phyloP scores from a whole-genome alignment of 192 early-diverging fungal genomes.

The Podila horticola region DNA sequence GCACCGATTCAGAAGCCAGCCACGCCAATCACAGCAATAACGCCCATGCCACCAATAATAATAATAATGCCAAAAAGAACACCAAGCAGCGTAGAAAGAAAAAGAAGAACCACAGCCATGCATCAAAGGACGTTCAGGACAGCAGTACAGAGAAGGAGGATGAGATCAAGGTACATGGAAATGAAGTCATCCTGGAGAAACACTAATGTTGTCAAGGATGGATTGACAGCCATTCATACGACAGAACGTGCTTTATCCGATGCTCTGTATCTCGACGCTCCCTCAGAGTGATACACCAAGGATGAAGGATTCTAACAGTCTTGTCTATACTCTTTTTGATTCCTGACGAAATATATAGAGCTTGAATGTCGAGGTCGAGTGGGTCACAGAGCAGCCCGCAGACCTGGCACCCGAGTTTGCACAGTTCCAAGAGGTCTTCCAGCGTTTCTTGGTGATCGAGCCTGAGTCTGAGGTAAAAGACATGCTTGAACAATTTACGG shows the following conservation, averaged over 20 bases:
- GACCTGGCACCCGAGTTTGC: conserved; percentile 51
- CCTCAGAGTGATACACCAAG: not conserved
- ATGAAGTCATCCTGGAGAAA: not conserved
- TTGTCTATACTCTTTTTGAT: not conserved
- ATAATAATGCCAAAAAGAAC: conserved; percentile 19
- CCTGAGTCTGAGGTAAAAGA: conserved; percentile 52
- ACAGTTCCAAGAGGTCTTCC: conserved; percentile 55
- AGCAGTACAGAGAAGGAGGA: conserved; percentile 1
- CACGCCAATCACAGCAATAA: not conserved
- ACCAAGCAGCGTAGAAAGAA: conserved; percentile 43
- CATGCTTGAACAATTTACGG: too few relatives aligned
- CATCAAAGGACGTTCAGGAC: not conserved
- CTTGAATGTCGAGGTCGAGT: conserved; percentile 41
- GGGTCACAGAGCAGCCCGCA: conserved; percentile 35
- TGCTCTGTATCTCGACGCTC: not conserved
- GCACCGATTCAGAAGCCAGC: conserved; percentile 19
- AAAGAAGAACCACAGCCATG: conserved; percentile 21
- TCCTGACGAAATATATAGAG: conserved; percentile 7
- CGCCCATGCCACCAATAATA: conserved; percentile 1
- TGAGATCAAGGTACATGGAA: conserved; percentile 7
- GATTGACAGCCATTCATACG: too few relatives aligned
- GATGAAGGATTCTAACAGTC: not conserved
- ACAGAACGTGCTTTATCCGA: too few relatives aligned
- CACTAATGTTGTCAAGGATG: too few relatives aligned
- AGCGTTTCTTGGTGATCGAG: conserved; percentile 52